Evolutionary conservation across 176 grass and related monocot species (phyloP), one percentile per base, ranked within the genome.

Genomic region (Canna indica): DNA sequence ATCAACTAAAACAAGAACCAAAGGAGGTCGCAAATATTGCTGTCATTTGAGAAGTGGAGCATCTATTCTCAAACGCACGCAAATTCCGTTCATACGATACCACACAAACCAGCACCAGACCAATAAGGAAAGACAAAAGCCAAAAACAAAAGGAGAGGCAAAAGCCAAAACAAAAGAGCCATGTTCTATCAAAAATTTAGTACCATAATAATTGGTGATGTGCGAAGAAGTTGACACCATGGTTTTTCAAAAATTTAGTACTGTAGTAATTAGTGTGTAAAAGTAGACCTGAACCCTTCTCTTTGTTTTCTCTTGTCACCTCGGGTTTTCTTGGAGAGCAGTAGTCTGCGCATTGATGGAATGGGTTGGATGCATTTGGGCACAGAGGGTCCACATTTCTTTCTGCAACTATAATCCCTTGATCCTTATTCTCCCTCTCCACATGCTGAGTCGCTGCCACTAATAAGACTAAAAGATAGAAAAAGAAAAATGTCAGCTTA

Each of bases 341-440:
- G 29, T 64, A 64, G 29, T 64, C 60, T 1, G 60, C 60, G 34
- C 60, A 64, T 27, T 35, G 60, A 33, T 64, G 60, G 18, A 64
- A 64, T 30, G 60, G 60, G 4, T 64, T 64, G 36, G 7, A 8
- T 1, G 2, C 24, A 45, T 31, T 62, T 56, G 41, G 47, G 45
- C 11, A 63, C 35, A 12, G 67, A 67, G 33, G 42, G 53, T 56
- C 70, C 25, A 27, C 54, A 25, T 39, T 74, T 31, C 54, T 45
- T 28, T 41, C 16, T 76, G 64, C 70, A 60, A 68, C 60, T 60
- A 65, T 27, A 46, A 31, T 57, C 29, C 31, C 33, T 62, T 12
- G 34, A 46, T 58, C 83, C 77, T 5, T 39, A 11, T 31, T 30
- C n/a, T 20, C 11, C 25, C 58, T 32, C 58, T 31, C 28, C 58